Evolutionary conservation across 2,329 filamentous ascomycete genomes (phyloP).

Genomic region (Parastagonospora avenae): DNA sequence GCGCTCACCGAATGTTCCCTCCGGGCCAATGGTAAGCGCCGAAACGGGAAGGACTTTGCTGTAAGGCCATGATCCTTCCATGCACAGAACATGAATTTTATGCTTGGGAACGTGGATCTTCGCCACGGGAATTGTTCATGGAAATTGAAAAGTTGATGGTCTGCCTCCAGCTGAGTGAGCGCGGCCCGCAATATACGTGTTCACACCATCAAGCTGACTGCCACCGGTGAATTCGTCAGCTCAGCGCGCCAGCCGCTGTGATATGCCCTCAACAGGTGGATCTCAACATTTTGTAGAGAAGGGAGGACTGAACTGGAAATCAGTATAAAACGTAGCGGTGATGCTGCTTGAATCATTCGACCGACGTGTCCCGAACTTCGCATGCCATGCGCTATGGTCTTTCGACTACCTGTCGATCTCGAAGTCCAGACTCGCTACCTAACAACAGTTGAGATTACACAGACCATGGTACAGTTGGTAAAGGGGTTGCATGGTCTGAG

Average conservation of each 20-base stretch:
- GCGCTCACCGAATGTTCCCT: conserved; percentile 8
- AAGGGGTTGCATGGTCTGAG: too few species aligned
- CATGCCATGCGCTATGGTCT: too few species aligned
- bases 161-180: too few species aligned
- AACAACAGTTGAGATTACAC: too few species aligned
- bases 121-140: not conserved
- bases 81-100: too few species aligned
- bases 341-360: too few species aligned
- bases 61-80: not conserved
- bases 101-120: not conserved
- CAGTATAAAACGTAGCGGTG: too few species aligned
- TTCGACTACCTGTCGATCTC: too few species aligned
- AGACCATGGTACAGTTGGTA: too few species aligned
- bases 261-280: not conserved
- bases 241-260: not conserved
- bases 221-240: not conserved
- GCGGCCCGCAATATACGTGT: not conserved
- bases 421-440: too few species aligned
- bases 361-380: too few species aligned
- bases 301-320: too few species aligned
- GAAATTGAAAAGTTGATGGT: not conserved
- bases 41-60: conserved; percentile 3
- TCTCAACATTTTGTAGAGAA: not conserved
- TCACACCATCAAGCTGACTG: not conserved
- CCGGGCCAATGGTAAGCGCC: not conserved